Evolutionary conservation across 176 grass and related monocot species (phyloP), one percentile per base, ranked within the genome.

Genomic region (Carex kokanica): DNA sequence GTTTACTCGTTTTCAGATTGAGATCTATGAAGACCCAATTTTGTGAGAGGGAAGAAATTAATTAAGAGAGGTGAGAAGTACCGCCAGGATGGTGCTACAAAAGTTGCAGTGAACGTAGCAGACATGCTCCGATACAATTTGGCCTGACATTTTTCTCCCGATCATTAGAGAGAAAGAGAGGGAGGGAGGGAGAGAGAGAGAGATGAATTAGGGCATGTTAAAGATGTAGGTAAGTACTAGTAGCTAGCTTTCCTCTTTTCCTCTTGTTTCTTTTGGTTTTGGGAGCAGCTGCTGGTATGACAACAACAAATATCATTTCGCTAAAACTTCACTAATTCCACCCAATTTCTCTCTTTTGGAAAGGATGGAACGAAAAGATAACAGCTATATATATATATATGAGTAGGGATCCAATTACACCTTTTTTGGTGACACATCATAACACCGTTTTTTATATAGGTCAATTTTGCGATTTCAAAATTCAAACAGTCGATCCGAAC

Each of bases 91-190:
- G 78, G 92, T 98, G 88, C 89, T 91, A 87, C 95, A 98, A 86
- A 93, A 93, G 90, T 88, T 91, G 90, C 95, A 98, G 67, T 98
- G 91, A 73, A 98, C 92, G 84, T 98, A 98, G 88, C 91, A 94
- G 59, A 90, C 90, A 83, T 90, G 89, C 86, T 94, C 94, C 21
- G 86, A 81, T 62, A 78, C 81, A 83, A 88, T 88, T 79, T 92
- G 91, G n/a, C 78, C 43, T 20, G 91, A 93, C 91, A 93, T 93
- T 86, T 78, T 85, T 78, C 47, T 74, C 31, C 20, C 38, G 83
- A 81, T 89, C 69, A 86, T n/a, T 7, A 82, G 56, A 32, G 59
- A n/a, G 75, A 54, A 15, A 38, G n/a, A 49, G 80, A 29, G 57
- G 51, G 32, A 20, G 7, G 43, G 41, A 66, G 34, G 34, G 36